These are phyloP conservation scores for Camellia lanceoleosa DNA, from an alignment of 148 eudicot genomes.

Conservation along the genomic window DNA sequence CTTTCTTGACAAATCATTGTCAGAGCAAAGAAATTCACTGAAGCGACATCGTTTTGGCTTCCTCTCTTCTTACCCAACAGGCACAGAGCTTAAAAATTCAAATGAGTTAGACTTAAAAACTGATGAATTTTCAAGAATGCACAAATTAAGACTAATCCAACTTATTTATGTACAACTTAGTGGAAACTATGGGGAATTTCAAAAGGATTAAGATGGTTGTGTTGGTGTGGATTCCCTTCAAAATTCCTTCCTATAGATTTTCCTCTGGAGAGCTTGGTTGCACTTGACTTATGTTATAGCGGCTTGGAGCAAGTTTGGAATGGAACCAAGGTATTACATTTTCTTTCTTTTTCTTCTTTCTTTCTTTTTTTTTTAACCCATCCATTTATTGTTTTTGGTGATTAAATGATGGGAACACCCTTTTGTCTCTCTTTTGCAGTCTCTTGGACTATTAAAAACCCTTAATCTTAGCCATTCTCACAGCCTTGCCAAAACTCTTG, in stretches of 20 bases:
- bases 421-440: not conserved
- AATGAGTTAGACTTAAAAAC: not conserved
- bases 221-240: too few species aligned
- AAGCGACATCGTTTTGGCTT: not conserved
- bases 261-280: constrained; percentile 7
- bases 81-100: not conserved
- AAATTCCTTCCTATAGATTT: constrained; percentile 3
- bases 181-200: not conserved
- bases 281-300: constrained; percentile 5
- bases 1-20: too few species aligned
- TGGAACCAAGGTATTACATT: constrained; percentile 1
- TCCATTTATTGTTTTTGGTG: too few species aligned
- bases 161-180: not conserved
- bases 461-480: constrained; percentile 11
- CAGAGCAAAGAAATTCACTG: not conserved
- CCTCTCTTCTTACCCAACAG: not conserved
- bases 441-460: not conserved
- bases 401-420: not conserved
- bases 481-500: not conserved
- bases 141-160: constrained; percentile 10
- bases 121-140: constrained; percentile 1
- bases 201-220: not conserved
- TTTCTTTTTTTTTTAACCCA: too few species aligned
- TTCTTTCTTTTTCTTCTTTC: not conserved
- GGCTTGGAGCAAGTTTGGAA: not conserved